Evolutionary conservation across 345 rosid genomes (phyloP), one percentile per base, ranked within the genome.

Genomic region (Kernera saxatilis): DNA sequence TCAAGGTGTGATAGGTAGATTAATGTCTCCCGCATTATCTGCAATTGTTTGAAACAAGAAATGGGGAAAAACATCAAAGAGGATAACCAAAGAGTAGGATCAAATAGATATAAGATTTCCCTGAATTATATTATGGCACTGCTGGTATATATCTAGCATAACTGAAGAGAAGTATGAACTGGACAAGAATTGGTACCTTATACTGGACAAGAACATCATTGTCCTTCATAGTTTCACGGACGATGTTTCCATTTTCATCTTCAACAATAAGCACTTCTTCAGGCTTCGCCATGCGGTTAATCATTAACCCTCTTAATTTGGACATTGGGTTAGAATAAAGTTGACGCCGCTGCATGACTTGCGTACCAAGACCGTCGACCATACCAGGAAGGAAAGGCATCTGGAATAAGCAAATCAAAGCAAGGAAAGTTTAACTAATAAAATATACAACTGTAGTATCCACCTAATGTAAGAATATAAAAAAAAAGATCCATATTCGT

Each of bases 241-340:
- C 99, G 33, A 92, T 92, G 79, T 95, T 95, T 27, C 99, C 99
- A 81, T 95, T 95, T 83, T 95, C 99, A 86, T 95, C 99, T 86
- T 95, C 99, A 82, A 95, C 98, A 61, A 95, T 90, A 37, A 95
- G 75, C 69, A 95, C 98, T 78, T 95, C 99, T 70, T 95, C 99
- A 61, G 99, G 99, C 80, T 95, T 92, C 17, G 99, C 99, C 98
- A 95, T 95, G 26, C 99, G 97, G 61, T 85, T 87, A 48, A 95
- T 92, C 99, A 95, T 92, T 50, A 95, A 86, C 86, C 90, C 83
- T 79, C 98, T 85, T 80, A 92, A 69, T 80, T 87, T 95, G 39
- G 97, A 92, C 99, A 88, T 82, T 35, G 97, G 92, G 56, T 72
- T 79, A 53, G 90, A 78, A 79, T 90, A 95, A 69, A 95, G 96